Evolutionary conservation across 2,329 filamentous ascomycete species (phyloP).

Genomic region (Calonectria henricotiae): DNA sequence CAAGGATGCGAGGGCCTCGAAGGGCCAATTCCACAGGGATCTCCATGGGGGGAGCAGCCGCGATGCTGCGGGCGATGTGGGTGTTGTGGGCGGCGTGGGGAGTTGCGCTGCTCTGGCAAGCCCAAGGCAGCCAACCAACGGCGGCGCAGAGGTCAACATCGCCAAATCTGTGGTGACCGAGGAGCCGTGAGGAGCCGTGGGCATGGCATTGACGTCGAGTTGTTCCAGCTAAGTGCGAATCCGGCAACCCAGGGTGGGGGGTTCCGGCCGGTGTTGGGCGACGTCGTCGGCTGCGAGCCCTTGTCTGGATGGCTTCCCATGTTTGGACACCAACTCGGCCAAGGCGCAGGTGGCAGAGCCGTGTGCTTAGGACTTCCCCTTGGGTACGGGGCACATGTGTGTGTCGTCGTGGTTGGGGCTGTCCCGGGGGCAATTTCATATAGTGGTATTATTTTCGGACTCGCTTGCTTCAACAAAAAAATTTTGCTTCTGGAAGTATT

Average conservation of each 20-base stretch:
- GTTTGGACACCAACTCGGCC: conserved; percentile 29
- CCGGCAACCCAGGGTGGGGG: conserved; percentile 31
- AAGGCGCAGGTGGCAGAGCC: conserved; percentile 22
- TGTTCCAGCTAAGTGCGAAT: conserved; percentile 22
- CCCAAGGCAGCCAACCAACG: conserved; percentile 28
- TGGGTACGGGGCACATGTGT: not conserved
- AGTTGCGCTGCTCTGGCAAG: conserved; percentile 9
- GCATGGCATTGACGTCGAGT: not conserved
- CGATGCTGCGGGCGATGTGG: conserved; percentile 21
- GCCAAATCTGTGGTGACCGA: conserved; percentile 10
- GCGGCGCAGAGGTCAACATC: conserved; percentile 25
- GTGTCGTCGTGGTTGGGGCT: conserved; percentile 3
- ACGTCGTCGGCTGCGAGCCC: conserved; percentile 29
- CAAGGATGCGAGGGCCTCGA: conserved; percentile 4
- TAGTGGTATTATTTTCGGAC: not conserved
- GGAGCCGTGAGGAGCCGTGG: conserved; percentile 13
- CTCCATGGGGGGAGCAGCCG: conserved; percentile 30
- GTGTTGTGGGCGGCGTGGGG: conserved; percentile 32
- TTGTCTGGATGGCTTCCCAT: conserved; percentile 34
- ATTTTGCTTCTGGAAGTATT: conserved; percentile 14
- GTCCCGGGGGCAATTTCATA: conserved; percentile 12
- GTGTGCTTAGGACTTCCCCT: conserved; percentile 26
- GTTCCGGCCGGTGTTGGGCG: conserved; percentile 34
- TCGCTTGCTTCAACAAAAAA: conserved; percentile 9
- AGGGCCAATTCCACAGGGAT: conserved; percentile 26